A percentile compares a stretch with the other conserved stretches of the same genome.
Evolutionary conservation across 75 land plant species (phyloP).

Genomic region (Selaginella tamariscina): DNA sequence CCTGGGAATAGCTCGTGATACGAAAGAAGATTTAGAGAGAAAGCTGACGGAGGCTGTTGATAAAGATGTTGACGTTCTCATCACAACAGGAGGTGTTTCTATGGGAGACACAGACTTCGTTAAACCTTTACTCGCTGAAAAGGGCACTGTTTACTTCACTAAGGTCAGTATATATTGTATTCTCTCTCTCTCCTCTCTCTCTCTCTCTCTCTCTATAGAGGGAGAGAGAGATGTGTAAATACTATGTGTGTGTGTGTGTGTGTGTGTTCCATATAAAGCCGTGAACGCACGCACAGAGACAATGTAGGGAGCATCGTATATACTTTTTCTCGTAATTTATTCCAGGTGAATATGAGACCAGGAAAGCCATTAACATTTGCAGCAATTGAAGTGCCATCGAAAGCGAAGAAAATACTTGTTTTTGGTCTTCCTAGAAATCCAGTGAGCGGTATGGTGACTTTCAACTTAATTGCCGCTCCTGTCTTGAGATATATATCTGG

Average conservation of each 20-base stretch:
- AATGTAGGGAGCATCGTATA: too few species aligned
- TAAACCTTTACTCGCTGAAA: constrained; percentile 51
- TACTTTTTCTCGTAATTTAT: neutral
- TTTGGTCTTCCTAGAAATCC: constrained; percentile 98
- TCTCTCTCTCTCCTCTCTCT: neutral
- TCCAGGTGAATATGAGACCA: constrained; percentile 80
- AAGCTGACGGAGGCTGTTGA: constrained; percentile 44
- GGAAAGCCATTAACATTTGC: constrained; percentile 96
- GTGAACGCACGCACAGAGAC: too few species aligned
- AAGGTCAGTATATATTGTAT: constrained; percentile 38
- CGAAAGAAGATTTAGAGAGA: constrained; percentile 40
- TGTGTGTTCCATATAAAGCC: too few species aligned
- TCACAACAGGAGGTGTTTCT: constrained; percentile 95
- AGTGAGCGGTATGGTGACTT: constrained; percentile 80
- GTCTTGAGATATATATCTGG: constrained; percentile 64
- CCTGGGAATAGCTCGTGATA: constrained; percentile 72
- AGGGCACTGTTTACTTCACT: constrained; percentile 50
- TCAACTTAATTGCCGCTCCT: constrained; percentile 75
- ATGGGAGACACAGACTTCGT: constrained; percentile 94
- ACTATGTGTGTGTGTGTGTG: too few species aligned
- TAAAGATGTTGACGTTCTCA: constrained; percentile 50
- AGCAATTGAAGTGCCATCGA: constrained; percentile 33
- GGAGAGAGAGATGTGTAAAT: too few species aligned
- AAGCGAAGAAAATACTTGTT: constrained; percentile 43
- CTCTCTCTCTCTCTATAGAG: neutral